A percentile compares a stretch with the other conserved stretches of the same genome.
Evolutionary conservation across 257 asterid species (phyloP).

Genomic region (Rauvolfia tetraphylla): DNA sequence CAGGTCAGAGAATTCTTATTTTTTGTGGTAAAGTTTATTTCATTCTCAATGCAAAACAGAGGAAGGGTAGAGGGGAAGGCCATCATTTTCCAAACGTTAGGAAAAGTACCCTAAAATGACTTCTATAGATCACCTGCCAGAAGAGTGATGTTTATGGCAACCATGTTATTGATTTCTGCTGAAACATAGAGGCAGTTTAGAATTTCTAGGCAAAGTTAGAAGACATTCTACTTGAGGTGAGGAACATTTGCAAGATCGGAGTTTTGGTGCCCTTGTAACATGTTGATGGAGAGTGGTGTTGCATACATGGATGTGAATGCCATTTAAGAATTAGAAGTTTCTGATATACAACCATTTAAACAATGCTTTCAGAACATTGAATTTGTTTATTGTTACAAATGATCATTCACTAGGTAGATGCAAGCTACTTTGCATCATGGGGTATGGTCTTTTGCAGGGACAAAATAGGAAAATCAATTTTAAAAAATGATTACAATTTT

Average conservation of each 20-base stretch:
- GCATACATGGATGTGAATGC: background rate
- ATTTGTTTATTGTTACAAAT: too few relatives aligned
- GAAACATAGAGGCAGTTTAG: background rate
- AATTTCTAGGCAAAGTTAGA: background rate
- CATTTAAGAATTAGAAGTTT: background rate
- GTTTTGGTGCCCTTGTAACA: background rate
- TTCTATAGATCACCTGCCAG: background rate
- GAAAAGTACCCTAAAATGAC: background rate
- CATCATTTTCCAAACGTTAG: background rate
- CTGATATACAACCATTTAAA: background rate
- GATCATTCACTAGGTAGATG: too few relatives aligned
- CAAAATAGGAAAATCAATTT: too few relatives aligned
- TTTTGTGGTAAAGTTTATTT: background rate
- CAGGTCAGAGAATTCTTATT: background rate
- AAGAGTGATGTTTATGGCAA: background rate
- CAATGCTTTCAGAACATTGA: too few relatives aligned
- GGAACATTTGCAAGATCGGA: background rate
- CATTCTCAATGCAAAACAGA: background rate
- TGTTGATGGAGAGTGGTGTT: background rate
- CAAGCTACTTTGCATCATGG: too few relatives aligned
- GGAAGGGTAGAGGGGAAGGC: background rate
- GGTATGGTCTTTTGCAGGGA: too few relatives aligned
- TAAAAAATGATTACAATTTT: background rate
- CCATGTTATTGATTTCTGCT: background rate
- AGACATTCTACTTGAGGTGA: background rate